Evolutionary conservation across 192 early-diverging fungal genomes (phyloP).

Genomic region (Umbelopsis sp.): DNA sequence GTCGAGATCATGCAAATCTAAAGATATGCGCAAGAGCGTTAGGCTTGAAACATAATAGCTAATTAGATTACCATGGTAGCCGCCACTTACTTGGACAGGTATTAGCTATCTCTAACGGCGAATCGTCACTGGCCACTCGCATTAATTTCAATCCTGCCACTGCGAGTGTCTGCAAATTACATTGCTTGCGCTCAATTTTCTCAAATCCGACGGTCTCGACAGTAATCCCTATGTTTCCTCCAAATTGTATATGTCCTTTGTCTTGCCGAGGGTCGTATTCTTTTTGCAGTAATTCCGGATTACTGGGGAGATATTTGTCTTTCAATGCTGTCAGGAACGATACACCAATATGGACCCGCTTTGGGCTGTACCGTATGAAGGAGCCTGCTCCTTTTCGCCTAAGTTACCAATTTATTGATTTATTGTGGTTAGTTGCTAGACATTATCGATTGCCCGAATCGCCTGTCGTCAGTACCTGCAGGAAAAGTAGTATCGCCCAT

Average conservation of each 20-base stretch:
- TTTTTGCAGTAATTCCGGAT: slow-evolving; percentile 9
- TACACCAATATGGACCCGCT: slow-evolving; percentile 46
- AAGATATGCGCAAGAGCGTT: not conserved
- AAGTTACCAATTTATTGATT: not conserved
- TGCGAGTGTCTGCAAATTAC: slow-evolving; percentile 18
- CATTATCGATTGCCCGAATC: not conserved
- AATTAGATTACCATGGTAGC: not conserved
- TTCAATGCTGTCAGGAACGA: slow-evolving; percentile 46
- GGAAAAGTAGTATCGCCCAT: slow-evolving; percentile 53
- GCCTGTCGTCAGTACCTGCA: slow-evolving; percentile 43
- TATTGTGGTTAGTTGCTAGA: not conserved
- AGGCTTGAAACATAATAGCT: too few relatives aligned
- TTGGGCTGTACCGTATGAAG: slow-evolving; percentile 51
- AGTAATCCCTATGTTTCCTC: slow-evolving; percentile 49
- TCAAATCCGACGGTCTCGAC: slow-evolving; percentile 61
- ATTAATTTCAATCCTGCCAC: slow-evolving; percentile 33
- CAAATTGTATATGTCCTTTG: slow-evolving; percentile 35
- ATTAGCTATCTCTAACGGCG: not conserved
- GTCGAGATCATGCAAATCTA: slow-evolving; percentile 45
- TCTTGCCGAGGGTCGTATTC: slow-evolving; percentile 35
- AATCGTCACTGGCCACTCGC: slow-evolving; percentile 10
- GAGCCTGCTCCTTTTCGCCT: slow-evolving; percentile 53
- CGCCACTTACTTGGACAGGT: slow-evolving; percentile 7
- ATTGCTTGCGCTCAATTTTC: slow-evolving; percentile 47
- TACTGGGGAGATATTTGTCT: slow-evolving; percentile 45